phyloP scores from a whole-genome alignment of 2,329 filamentous ascomycete species.

The Venturia aucupariae region DNA sequence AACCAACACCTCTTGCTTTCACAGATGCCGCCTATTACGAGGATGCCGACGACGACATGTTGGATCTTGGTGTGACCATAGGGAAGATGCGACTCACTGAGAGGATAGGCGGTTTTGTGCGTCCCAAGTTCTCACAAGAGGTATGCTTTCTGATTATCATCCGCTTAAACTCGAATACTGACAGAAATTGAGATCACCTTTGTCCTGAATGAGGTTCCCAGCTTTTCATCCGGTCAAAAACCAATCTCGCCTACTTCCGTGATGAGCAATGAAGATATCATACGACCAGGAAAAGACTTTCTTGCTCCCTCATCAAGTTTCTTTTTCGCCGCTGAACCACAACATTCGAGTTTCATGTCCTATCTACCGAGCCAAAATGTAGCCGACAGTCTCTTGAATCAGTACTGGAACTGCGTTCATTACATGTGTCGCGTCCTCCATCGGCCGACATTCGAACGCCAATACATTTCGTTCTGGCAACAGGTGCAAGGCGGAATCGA shows the following conservation, averaged over 20 bases:
- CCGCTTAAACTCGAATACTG: neutral
- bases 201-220: conserved; percentile 5
- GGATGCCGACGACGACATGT: conserved; percentile 55
- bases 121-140: conserved; percentile 63
- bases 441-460: conserved; percentile 54
- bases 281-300: conserved; percentile 50
- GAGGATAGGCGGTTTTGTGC: conserved; percentile 61
- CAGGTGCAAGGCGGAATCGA: conserved; percentile 50
- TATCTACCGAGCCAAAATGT: conserved; percentile 51
- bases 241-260: neutral
- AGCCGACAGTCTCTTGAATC: conserved; percentile 53
- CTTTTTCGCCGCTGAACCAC: conserved; percentile 49
- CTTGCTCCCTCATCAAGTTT: conserved; percentile 59
- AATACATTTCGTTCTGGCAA: conserved; percentile 58
- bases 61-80: conserved; percentile 62
- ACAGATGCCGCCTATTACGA: conserved; percentile 61
- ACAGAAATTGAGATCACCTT: conserved; percentile 7
- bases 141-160: conserved; percentile 30
- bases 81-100: conserved; percentile 67
- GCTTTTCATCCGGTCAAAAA: neutral
- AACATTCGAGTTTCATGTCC: conserved; percentile 43
- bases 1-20: conserved; percentile 53
- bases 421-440: conserved; percentile 60
- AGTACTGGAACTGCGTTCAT: conserved; percentile 62
- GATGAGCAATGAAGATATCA: neutral